Base-by-base conservation (phyloP, 2,329 filamentous ascomycete species). In the Penicillium occitanis region DNA sequence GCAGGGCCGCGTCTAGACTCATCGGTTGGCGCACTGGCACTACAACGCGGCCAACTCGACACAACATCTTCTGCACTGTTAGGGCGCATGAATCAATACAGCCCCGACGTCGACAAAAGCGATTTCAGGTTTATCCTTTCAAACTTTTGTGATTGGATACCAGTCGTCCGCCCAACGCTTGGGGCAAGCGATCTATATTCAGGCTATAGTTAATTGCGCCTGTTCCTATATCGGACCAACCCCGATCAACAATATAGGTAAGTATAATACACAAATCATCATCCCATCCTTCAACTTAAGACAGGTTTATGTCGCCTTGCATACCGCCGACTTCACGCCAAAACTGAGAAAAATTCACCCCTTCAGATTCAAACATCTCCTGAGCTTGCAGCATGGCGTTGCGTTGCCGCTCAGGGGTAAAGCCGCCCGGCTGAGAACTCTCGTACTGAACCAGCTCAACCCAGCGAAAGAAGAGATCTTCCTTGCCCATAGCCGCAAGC, bases 391-490 rank as follows among this genome's bases (percentile, higher is more conserved):
- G 81, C 66, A 92, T 91, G 1, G 91, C 89, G 51, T 83, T 85
- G 65, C 86, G 82, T 78, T 96, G 92, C 73, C 88, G 85, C 74
- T 93, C 90, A 0, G 84, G 81, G 1, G 89, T 91, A 74, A 96
- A 96, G 0, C 91, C 91, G 19, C 90, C 91, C 0, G 92, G 91
- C 70, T 86, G 86, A 42, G 88, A 90, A 50, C 91, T 90, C 79
- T 97, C 93, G 73, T 88, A 96, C 79, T 97, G 93, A 60, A 97
- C 88, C 74, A 96, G 86, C 81, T 97, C 93, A 59, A 97, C 91
- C 92, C 93, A 97, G 64, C 90, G 87, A 80, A 91, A 97, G 80
- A 97, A 97, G 63, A 97, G 77, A 69, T 90, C 88, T 77, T 97
- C 93, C 79, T 97, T 96, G 51, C 90, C 92, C 77, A 95, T 83